Conservation (phyloP, 805 yeast species). For the Metschnikowia corniflorae region DNA sequence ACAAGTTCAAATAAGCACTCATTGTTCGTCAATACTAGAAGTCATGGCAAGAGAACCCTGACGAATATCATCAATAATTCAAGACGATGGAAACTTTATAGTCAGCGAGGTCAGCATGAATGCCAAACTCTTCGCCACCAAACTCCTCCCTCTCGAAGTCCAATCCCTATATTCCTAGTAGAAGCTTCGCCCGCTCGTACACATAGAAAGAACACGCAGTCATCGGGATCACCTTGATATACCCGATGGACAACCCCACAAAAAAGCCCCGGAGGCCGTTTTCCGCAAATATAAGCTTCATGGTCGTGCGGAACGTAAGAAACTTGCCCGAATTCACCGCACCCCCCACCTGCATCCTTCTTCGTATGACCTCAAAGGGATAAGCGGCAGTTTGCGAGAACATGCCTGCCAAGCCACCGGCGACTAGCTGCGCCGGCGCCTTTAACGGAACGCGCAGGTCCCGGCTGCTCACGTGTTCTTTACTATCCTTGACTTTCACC, state of each 20-base stretch:
- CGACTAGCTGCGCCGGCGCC: constrained; percentile 88
- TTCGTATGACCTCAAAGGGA: constrained; percentile 90
- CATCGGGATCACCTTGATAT: constrained; percentile 94
- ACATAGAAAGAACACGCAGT: constrained; percentile 94
- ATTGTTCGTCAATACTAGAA: too few relatives aligned
- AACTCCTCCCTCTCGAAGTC: not conserved
- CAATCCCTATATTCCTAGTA: constrained; percentile 57
- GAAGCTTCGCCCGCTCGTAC: constrained; percentile 78
- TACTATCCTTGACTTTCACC: constrained; percentile 16
- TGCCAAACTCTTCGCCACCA: not conserved
- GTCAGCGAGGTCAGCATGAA: too few relatives aligned
- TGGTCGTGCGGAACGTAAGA: constrained; percentile 51
- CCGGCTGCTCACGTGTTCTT: constrained; percentile 27
- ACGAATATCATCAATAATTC: too few relatives aligned
- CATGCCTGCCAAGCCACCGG: constrained; percentile 97
- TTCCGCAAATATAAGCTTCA: constrained; percentile 60
- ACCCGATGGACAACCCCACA: constrained; percentile 93
- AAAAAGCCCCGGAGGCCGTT: constrained; percentile 85
- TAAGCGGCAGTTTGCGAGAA: constrained; percentile 94
- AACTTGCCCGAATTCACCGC: constrained; percentile 59
- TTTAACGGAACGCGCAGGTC: constrained; percentile 60
- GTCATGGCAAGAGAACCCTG: too few relatives aligned
- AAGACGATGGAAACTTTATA: too few relatives aligned
- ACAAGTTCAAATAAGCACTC: too few relatives aligned
- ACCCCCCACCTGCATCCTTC: constrained; percentile 95